Evolutionary conservation across 768 basidiomycete species (phyloP), one percentile per base, ranked within the genome.

Genomic region (Psilocybe azurescens): DNA sequence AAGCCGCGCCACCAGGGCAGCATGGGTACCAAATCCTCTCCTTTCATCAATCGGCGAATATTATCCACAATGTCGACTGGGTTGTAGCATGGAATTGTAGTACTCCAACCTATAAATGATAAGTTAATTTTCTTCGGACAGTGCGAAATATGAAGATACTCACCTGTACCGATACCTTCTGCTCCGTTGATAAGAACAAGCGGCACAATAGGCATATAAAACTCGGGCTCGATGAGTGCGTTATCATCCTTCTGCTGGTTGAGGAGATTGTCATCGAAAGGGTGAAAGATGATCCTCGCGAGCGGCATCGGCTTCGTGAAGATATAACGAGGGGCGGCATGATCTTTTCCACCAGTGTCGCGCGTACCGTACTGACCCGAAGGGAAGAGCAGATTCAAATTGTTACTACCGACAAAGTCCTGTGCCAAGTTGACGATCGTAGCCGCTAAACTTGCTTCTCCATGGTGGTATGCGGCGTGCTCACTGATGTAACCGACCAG

Each of bases 1-100:
- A 96, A 99, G 30, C 97, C 96, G 56, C 95, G 88, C 92, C 94
- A 99, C 97, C 97, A 99, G 2, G 97, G 97, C 10, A 85, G 79
- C 93, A 99, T 99, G 0, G 88, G 83, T 13, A 89, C 86, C 65
- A 89, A 72, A 65, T 94, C 93, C 76, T 97, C 91, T 46, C 86
- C 90, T 2, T 83, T 81, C 93, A 99, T 96, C 65, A 95, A 77
- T 5, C 92, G 83, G 13, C 92, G 89, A 36, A 99, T 76, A 73
- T 99, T 99, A 20, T 81, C 83, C 13, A 98, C 91, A 58, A 99
- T 91, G 58, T 99, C 97, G 13, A 75, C 76, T 0, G 97, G 97
- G 71, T 99, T 98, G 80, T 89, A 99, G 69, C 89, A 90, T 2
- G 97, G 97, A 55, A 99, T 81, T 46, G 76, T 87, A 1, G 97